phyloP scores from a whole-genome alignment of 2,329 filamentous ascomycete species.

The Orbilia brochopaga region DNA sequence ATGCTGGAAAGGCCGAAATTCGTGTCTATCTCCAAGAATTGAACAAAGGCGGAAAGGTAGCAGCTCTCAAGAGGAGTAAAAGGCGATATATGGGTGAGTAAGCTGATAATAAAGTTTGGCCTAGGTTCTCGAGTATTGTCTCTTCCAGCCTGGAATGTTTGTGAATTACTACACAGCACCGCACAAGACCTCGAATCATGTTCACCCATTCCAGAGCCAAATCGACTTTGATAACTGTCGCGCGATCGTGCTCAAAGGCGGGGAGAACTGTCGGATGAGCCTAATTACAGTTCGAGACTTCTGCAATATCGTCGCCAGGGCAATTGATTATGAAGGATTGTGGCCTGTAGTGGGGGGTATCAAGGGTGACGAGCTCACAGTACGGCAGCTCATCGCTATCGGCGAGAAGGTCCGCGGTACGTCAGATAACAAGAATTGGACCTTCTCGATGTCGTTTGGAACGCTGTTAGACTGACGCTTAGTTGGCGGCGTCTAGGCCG shows the following conservation, averaged over 20 bases:
- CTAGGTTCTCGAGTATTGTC: conserved; percentile 61
- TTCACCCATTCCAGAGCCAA: conserved; percentile 56
- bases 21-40: conserved; percentile 59
- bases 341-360: conserved; percentile 60
- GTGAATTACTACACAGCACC: conserved; percentile 63
- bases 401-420: conserved; percentile 57
- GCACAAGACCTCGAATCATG: conserved; percentile 58
- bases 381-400: conserved; percentile 56
- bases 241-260: conserved; percentile 56
- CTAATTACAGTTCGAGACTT: conserved; percentile 58
- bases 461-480: conserved; percentile 4
- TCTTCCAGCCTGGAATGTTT: conserved; percentile 63
- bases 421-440: conserved; percentile 18
- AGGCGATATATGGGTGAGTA: background rate
- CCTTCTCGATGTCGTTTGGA: conserved; percentile 39
- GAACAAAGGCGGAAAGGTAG: conserved; percentile 59
- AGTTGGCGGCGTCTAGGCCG: conserved; percentile 48
- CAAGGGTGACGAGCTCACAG: conserved; percentile 56
- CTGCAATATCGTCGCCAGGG: conserved; percentile 57
- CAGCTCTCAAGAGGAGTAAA: background rate
- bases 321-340: conserved; percentile 59
- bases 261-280: conserved; percentile 56
- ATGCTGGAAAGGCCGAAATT: conserved; percentile 59
- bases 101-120: background rate
- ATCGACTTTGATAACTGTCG: conserved; percentile 58